These are phyloP conservation scores for Botryobasidium botryosum DNA, from an alignment of 768 basidiomycete genomes.

Conservation along the genomic window DNA sequence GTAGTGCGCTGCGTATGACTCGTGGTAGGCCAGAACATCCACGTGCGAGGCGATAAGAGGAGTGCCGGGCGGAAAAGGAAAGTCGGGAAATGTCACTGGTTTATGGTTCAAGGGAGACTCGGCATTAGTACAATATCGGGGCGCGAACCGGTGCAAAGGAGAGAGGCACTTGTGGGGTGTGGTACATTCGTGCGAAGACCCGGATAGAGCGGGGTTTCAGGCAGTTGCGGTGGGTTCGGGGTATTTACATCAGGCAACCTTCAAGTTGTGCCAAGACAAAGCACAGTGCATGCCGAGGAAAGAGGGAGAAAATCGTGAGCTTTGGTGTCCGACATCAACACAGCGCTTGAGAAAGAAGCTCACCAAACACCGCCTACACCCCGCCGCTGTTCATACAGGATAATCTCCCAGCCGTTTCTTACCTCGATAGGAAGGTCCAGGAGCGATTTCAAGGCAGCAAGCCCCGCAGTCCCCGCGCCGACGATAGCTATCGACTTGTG, in stretches of 20 bases:
- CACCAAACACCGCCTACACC: slow-evolving; percentile 44
- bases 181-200: slow-evolving; percentile 37
- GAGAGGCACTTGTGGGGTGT: slow-evolving; percentile 26
- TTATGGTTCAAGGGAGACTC: not conserved
- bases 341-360: slow-evolving; percentile 25
- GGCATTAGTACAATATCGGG: not conserved
- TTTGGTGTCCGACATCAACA: not conserved
- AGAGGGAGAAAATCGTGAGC: not conserved
- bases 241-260: slow-evolving; percentile 21
- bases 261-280: slow-evolving; percentile 7
- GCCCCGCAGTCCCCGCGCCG: slow-evolving; percentile 39
- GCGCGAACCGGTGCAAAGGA: not conserved
- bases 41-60: slow-evolving; percentile 34
- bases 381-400: slow-evolving; percentile 35
- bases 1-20: slow-evolving; percentile 24
- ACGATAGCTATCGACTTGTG: slow-evolving; percentile 40
- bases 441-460: slow-evolving; percentile 34
- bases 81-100: slow-evolving; percentile 35
- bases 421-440: slow-evolving; percentile 29
- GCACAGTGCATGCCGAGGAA: not conserved
- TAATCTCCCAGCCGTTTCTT: slow-evolving; percentile 28
- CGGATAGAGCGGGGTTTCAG: slow-evolving; percentile 39
- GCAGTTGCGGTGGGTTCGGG: slow-evolving; percentile 29
- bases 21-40: slow-evolving; percentile 31
- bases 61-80: slow-evolving; percentile 36